Conservation (phyloP, 139 green algal species). For the Volvox reticuliferus region DNA sequence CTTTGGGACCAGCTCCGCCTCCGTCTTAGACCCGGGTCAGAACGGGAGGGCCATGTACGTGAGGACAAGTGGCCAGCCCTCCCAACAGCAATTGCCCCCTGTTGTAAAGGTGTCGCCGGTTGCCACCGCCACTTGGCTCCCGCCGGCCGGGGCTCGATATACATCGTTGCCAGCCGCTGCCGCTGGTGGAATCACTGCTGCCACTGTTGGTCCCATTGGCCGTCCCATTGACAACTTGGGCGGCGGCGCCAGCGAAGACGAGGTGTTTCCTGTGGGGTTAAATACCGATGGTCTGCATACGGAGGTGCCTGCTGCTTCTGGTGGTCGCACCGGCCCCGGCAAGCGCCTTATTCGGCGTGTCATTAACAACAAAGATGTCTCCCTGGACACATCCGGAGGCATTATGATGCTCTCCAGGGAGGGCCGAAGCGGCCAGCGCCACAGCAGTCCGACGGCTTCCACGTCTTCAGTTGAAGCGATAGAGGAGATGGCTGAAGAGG, state of each 20-base stretch:
- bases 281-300: neutral
- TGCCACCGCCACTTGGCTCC: conserved; percentile 3
- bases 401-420: conserved; percentile 7
- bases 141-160: neutral
- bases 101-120: neutral
- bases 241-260: no score
- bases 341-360: neutral
- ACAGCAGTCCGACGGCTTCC: neutral
- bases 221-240: neutral
- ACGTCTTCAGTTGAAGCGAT: neutral
- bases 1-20: no score
- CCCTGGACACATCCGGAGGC: neutral
- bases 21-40: no score
- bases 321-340: neutral
- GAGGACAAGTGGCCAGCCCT: neutral
- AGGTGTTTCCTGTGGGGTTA: no score
- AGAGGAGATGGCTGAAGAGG: neutral
- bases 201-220: neutral
- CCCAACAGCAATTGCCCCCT: neutral
- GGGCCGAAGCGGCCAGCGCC: neutral
- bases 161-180: no score
- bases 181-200: neutral
- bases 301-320: neutral
- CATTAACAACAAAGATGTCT: neutral
- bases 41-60: conserved; percentile 23